Percentiles rank a stretch among this genome's conserved stretches.
Evolutionary conservation across 1,284 basidiomycete species (phyloP).

Genomic region (Puccinia coronata): DNA sequence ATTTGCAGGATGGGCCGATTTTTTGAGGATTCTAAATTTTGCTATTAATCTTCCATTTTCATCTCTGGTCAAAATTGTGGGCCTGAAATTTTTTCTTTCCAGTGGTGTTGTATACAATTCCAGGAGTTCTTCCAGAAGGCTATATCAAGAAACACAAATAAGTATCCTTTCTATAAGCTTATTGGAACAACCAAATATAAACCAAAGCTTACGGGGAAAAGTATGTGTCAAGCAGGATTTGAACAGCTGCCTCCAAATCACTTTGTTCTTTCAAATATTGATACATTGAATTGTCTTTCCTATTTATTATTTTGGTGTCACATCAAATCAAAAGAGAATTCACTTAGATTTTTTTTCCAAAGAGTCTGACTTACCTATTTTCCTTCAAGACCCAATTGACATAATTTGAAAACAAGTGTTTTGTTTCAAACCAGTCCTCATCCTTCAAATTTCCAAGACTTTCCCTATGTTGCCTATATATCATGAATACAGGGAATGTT

Average conservation of each 20-base stretch:
- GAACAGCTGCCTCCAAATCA: neutral
- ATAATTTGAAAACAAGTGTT: neutral
- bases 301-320: neutral
- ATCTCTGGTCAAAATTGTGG: neutral
- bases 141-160: neutral
- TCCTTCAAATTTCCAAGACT: neutral
- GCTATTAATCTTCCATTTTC: no score
- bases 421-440: neutral
- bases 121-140: neutral
- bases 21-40: neutral
- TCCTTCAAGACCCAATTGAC: neutral
- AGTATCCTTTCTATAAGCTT: neutral
- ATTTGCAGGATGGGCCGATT: neutral
- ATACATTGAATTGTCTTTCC: neutral
- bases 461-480: neutral
- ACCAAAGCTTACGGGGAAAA: neutral
- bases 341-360: no score
- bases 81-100: neutral
- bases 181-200: neutral
- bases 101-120: neutral
- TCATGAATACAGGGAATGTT: neutral
- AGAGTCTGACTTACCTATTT: neutral
- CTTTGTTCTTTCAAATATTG: neutral
- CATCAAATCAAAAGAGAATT: neutral
- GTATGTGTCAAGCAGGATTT: neutral